phyloP scores from a whole-genome alignment of 768 basidiomycete species.

The Amanita rubescens region DNA sequence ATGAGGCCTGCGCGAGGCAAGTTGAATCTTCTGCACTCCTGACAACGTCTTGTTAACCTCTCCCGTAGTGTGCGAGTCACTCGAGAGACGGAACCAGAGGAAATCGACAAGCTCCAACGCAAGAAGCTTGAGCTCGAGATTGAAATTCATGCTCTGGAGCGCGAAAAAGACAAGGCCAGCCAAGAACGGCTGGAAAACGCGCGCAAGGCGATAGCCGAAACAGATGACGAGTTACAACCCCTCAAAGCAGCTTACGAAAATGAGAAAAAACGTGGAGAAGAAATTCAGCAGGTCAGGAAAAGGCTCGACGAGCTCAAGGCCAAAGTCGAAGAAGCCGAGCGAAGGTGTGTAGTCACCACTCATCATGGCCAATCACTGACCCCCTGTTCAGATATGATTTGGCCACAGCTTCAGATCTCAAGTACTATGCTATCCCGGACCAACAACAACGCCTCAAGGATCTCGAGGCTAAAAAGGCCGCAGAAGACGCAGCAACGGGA shows the following conservation, averaged over 20 bases:
- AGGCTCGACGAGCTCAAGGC: slow-evolving; percentile 88
- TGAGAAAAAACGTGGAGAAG: slow-evolving; percentile 76
- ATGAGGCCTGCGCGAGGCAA: slow-evolving; percentile 86
- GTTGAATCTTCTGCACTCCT: slow-evolving; percentile 12
- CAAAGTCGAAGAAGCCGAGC: slow-evolving; percentile 90
- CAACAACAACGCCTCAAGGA: slow-evolving; percentile 64
- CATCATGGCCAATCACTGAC: slow-evolving; percentile 11
- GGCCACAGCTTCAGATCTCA: slow-evolving; percentile 76
- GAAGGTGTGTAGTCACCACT: slow-evolving; percentile 43
- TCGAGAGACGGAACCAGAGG: slow-evolving; percentile 91
- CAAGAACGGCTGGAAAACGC: slow-evolving; percentile 74
- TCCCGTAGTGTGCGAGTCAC: slow-evolving; percentile 73
- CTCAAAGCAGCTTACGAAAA: slow-evolving; percentile 82
- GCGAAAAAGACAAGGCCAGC: slow-evolving; percentile 85
- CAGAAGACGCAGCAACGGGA: slow-evolving; percentile 54
- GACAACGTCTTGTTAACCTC: background rate
- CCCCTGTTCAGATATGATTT: slow-evolving; percentile 50
- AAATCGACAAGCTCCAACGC: slow-evolving; percentile 85
- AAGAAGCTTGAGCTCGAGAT: slow-evolving; percentile 87
- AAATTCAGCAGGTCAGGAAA: slow-evolving; percentile 66
- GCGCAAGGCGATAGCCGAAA: slow-evolving; percentile 70
- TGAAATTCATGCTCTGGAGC: slow-evolving; percentile 89
- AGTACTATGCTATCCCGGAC: slow-evolving; percentile 90
- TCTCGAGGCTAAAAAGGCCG: slow-evolving; percentile 66
- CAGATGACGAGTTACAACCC: slow-evolving; percentile 79